Base-by-base conservation (phyloP, 176 grass and related monocot genomes). In the Oryza rufipogon region DNA sequence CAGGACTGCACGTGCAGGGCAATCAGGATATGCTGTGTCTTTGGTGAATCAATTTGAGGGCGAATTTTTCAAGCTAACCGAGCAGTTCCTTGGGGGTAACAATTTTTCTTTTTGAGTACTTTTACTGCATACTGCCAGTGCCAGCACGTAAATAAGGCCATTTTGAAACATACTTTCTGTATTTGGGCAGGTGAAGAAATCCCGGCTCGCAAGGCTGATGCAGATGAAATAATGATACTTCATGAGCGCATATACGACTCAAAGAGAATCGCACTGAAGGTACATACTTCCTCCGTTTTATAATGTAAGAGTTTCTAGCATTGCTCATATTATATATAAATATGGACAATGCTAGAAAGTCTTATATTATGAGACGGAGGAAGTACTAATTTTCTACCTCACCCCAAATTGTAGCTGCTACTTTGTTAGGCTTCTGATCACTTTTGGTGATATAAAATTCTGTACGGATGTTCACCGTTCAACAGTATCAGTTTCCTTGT, bases 21-120 rank as follows among this genome's bases (percentile, higher is more conserved):
- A 76, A 14, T 94, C 93, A 86, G 96, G 96, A 64, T 85, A 92
- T 39, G 96, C 96, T 19, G 70, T 93, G 76, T 94, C 96, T 54
- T 91, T 98, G 30, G 96, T 98, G 46, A 98, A 94, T 74, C 96
- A 95, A 73, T 98, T 94, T n/a, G 96, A 94, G 74, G 87, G 81
- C 25, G 78, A 92, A 84, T 92, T 91, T 91, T 98, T 94, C 85
- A 63, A 90, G 80, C 83, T 81, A 81, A 98, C 93, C 28, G 93
- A 96, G 77, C 15, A 85, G 16, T 87, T 94, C 11, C 91, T 95
- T 87, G 93, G 95, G 93, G 89, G 78, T 92, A 90, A 33, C 13
- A 28, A 17, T 28, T 86, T 73, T 74, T 19, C 4, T 38, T 38
- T 38, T 38, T 38, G 36, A 38, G 36, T 7, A 38, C 65, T 9